These are phyloP conservation scores for Massarina eburnea DNA, from an alignment of 2,329 filamentous ascomycete species.

Conservation along the genomic window DNA sequence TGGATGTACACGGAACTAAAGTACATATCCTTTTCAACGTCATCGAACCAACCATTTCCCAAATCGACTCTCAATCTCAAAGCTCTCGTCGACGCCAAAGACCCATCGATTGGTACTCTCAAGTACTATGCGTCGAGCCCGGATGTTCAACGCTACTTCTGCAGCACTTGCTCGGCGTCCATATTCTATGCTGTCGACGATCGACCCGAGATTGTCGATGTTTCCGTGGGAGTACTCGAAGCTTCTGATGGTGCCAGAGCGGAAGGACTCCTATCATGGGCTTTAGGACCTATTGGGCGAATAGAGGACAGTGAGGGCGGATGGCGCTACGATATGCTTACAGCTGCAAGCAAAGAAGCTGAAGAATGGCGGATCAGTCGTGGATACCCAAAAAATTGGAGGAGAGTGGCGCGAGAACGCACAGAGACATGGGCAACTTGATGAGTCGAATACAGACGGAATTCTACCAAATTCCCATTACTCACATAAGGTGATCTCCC, in stretches of 20 bases:
- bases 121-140: constrained; percentile 48
- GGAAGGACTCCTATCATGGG: constrained; percentile 50
- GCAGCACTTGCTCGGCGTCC: constrained; percentile 50
- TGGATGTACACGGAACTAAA: constrained; percentile 50
- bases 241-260: constrained; percentile 50
- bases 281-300: constrained; percentile 34
- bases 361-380: constrained; percentile 41
- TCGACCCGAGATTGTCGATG: constrained; percentile 45
- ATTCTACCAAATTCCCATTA: too few relatives aligned
- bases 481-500: too few relatives aligned
- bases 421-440: constrained; percentile 2
- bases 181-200: constrained; percentile 50
- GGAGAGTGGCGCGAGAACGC: constrained; percentile 17
- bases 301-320: constrained; percentile 42
- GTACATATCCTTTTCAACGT: constrained; percentile 41
- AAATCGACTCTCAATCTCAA: constrained; percentile 35
- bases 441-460: background rate
- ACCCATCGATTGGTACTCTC: constrained; percentile 48
- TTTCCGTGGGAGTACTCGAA: constrained; percentile 51
- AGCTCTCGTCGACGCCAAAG: constrained; percentile 36
- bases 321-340: constrained; percentile 45
- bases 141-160: constrained; percentile 53
- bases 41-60: constrained; percentile 29
- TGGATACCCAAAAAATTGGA: constrained; percentile 40
- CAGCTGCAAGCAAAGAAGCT: constrained; percentile 34